A percentile compares a stretch with the other conserved stretches of the same genome.
These are phyloP conservation scores for Warburgia ugandensis DNA, from an alignment of 164 flowering plant genomes.

Conservation along the genomic window DNA sequence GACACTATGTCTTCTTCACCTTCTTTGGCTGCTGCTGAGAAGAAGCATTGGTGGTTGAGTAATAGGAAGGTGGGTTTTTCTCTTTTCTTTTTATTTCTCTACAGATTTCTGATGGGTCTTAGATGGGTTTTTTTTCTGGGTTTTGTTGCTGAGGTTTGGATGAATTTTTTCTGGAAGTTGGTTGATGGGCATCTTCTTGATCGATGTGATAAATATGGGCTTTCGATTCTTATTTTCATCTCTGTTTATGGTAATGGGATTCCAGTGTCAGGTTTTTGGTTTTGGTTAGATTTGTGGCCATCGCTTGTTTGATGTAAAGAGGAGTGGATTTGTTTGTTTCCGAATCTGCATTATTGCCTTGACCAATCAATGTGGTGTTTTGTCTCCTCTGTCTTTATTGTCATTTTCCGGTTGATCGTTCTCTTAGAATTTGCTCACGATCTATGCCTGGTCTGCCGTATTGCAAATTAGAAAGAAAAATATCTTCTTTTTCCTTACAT, in stretches of 20 bases:
- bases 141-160: too few relatives aligned
- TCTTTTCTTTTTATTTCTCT: background rate
- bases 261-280: background rate
- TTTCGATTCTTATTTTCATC: background rate
- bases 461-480: too few relatives aligned
- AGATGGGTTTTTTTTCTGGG: too few relatives aligned
- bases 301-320: background rate
- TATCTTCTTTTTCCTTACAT: too few relatives aligned
- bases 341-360: too few relatives aligned
- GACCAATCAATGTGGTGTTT: background rate
- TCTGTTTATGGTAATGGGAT: background rate
- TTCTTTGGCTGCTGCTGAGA: slow-evolving; percentile 37
- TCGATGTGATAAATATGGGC: too few relatives aligned
- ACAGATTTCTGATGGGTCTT: background rate
- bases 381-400: background rate
- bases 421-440: background rate
- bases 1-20: slow-evolving; percentile 39
- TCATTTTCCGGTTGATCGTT: background rate
- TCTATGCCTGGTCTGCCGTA: background rate
- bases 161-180: too few relatives aligned
- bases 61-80: slow-evolving; percentile 54
- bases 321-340: slow-evolving; percentile 2
- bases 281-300: background rate
- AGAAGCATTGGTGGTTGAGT: slow-evolving; percentile 92
- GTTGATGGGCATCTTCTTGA: background rate